These are phyloP conservation scores for Austroboletus novae-zelandiae DNA, from an alignment of 1,284 basidiomycete species.

Conservation along the genomic window DNA sequence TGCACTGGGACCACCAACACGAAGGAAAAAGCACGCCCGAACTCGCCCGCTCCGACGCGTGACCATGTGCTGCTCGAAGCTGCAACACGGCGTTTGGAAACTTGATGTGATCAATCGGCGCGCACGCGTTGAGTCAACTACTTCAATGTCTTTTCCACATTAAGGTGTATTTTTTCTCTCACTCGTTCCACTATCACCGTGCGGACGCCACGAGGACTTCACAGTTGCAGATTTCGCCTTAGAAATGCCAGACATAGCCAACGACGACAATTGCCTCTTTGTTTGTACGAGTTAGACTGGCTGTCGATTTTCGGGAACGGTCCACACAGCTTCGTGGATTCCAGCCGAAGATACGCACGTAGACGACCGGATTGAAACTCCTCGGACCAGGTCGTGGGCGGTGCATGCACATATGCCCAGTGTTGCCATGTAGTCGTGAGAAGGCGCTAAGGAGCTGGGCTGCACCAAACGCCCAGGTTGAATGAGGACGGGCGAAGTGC, in stretches of 20 bases:
- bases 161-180: neutral
- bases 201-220: neutral
- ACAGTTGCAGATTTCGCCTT: neutral
- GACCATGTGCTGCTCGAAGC: neutral
- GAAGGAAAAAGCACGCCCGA: constrained; percentile 12
- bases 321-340: neutral
- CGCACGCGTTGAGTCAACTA: neutral
- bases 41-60: constrained; percentile 5
- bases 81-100: neutral
- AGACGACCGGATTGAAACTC: constrained; percentile 12
- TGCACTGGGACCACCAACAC: neutral
- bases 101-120: constrained; percentile 1
- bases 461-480: neutral
- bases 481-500: neutral
- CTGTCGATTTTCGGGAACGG: neutral
- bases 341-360: neutral
- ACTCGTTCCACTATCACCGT: neutral
- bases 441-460: neutral
- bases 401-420: neutral
- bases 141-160: neutral
- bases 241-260: neutral
- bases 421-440: neutral
- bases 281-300: neutral
- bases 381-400: constrained; percentile 16
- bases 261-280: neutral